Base-by-base conservation (phyloP, 176 grass and related monocot genomes). In the Oryza longistaminata region DNA sequence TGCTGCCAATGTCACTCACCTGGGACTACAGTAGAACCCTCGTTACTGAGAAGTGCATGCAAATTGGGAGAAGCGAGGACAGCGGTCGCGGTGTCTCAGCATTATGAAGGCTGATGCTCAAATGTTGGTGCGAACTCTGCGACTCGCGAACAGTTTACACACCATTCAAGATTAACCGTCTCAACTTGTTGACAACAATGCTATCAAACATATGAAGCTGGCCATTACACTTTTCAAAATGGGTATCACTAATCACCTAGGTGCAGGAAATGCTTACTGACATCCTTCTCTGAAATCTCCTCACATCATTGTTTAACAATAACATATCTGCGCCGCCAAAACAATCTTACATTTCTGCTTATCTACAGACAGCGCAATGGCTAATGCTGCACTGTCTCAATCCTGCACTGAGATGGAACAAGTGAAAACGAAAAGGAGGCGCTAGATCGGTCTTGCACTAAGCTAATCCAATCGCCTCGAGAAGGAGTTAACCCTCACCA, bases 401-500 rank as follows among this genome's bases (percentile, higher is more conserved):
- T 33, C 34, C 0, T 25, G n/a, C 34, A 15, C 0, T 19, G 48
- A 43, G 73, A 39, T 25, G 31, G 34, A 42, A 9, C 14, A 46
- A 44, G 22, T 21, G 22, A 9, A 69, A 60, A 26, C n/a, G 29
- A 70, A 78, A 40, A 24, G 7, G n/a, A 24, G 1, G 55, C n/a
- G 25, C 67, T 26, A 85, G 84, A 90, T 90, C 84, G 83, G 66
- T 39, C 42, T 2, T 25, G 13, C 14, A 19, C n/a, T n/a, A n/a
- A 13, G 45, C 7, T 7, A 77, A 71, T 22, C 76, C 22, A 81
- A 33, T 17, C 11, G 9, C 39, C 39, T 71, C n/a, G 10, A 64
- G 6, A 24, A 24, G 71, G 68, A 19, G 35, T 26, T 16, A 55
- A 61, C 48, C 61, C 88, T 94, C 80, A 95, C 96, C 85, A 98